Evolutionary conservation across 2,329 filamentous ascomycete genomes (phyloP), one percentile per base, ranked within the genome.

Genomic region (Exophiala mesophila): DNA sequence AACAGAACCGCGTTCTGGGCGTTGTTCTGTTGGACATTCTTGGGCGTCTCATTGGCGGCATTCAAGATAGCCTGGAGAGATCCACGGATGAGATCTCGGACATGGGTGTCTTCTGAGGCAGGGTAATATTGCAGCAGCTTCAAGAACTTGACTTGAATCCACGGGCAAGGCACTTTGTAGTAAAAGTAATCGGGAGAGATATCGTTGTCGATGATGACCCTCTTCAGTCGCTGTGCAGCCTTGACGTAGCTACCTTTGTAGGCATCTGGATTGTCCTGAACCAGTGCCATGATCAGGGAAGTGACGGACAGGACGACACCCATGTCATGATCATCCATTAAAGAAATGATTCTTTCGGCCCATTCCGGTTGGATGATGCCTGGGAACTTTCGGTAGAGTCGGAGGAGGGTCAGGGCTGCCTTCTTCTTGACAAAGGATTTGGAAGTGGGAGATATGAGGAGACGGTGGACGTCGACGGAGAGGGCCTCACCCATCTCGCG

Each of bases 391-490:
- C 92, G 85, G 67, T 97, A 98, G 4, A 98, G 69, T 41, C 92
- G 85, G 41, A 98, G 78, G 24, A 98, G 75, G 1, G 92, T 98
- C 39, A 98, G 72, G 5, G 92, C 92, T 1, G 92, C 90, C 74
- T 98, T 98, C 70, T 98, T 98, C 76, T 98, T 98, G 47, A 98
- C 92, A 56, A 98, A 98, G 0, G 92, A 82, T 66, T 97, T 98
- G 1, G 90, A 97, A 6, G 82, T 82, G 31, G 92, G 92, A 46
- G 90, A 95, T 54, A 98, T 97, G 48, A 98, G 69, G 36, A 98
- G 74, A 56, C 89, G 78, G 64, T 98, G 92, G 21, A 98, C 92
- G 66, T 98, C 94, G 30, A 76, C 76, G 62, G 87, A 92, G 42
- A 98, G 67, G 5, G 92, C 88, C 66, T 98, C 92, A 54, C 89